Evolutionary conservation across 1,284 basidiomycete species (phyloP).

Genomic region (Pseudozyma tsukubaensis): DNA sequence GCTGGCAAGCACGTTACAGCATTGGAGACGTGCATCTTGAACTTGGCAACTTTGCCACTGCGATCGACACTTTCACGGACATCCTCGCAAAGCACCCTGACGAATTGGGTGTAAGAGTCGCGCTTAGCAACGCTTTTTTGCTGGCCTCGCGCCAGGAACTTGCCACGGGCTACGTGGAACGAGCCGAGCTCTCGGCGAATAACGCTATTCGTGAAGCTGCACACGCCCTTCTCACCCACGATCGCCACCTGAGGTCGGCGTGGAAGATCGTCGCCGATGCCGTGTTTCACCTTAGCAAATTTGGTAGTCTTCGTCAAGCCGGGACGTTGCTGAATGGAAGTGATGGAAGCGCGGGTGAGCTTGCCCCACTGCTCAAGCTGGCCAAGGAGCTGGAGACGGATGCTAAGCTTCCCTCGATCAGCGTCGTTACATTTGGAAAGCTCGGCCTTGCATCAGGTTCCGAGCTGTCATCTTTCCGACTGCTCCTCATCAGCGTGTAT

Average conservation of each 20-base stretch:
- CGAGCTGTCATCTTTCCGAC: slow-evolving; percentile 17
- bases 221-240: slow-evolving; percentile 73
- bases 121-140: slow-evolving; percentile 80
- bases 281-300: slow-evolving; percentile 71
- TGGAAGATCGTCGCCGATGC: slow-evolving; percentile 92
- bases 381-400: slow-evolving; percentile 50
- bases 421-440: slow-evolving; percentile 30
- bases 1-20: slow-evolving; percentile 87
- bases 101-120: slow-evolving; percentile 77
- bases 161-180: slow-evolving; percentile 77
- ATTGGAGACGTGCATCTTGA: slow-evolving; percentile 87
- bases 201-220: slow-evolving; percentile 75
- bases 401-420: slow-evolving; percentile 54
- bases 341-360: slow-evolving; percentile 16
- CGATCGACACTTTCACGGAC: slow-evolving; percentile 77
- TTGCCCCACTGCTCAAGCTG: slow-evolving; percentile 32
- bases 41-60: slow-evolving; percentile 80
- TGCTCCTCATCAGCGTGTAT: slow-evolving; percentile 43
- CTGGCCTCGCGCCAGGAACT: slow-evolving; percentile 78
- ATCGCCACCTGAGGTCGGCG: slow-evolving; percentile 69
- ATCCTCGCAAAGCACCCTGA: slow-evolving; percentile 75
- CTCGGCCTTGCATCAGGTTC: slow-evolving; percentile 9
- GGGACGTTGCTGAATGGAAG: slow-evolving; percentile 5
- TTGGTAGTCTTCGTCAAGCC: slow-evolving; percentile 24
- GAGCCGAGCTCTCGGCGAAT: slow-evolving; percentile 81